Conservation (phyloP, 345 rosid genomes). For the Mallotus nudiflorus region DNA sequence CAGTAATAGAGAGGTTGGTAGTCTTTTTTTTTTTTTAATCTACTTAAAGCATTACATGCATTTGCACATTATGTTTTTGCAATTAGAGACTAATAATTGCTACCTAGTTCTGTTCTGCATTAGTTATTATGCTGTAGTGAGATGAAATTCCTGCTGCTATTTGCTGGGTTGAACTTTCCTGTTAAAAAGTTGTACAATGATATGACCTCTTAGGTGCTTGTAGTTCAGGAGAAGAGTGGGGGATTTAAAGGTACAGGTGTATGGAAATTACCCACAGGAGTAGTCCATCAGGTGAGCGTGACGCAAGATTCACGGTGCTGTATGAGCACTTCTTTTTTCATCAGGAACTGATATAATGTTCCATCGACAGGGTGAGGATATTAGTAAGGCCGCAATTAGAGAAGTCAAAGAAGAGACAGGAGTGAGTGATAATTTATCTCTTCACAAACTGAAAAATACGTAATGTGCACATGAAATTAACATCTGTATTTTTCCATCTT, state of each 20-base stretch:
- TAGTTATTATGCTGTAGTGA: too few relatives aligned
- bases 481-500: not conserved
- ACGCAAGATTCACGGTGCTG: not conserved
- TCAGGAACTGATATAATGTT: too few relatives aligned
- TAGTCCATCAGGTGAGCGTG: slow-evolving; percentile 54
- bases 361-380: slow-evolving; percentile 69
- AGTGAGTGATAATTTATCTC: slow-evolving; percentile 45
- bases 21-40: too few relatives aligned
- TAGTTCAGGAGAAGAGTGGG: slow-evolving; percentile 74
- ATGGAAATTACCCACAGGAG: slow-evolving; percentile 90
- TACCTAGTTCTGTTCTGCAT: too few relatives aligned
- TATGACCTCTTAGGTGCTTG: slow-evolving; percentile 56
- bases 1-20: slow-evolving; percentile 59
- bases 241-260: slow-evolving; percentile 49
- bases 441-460: not conserved
- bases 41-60: not conserved
- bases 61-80: too few relatives aligned
- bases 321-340: too few relatives aligned
- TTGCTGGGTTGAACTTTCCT: not conserved
- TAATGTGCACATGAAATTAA: slow-evolving; percentile 12
- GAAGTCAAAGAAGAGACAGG: slow-evolving; percentile 92
- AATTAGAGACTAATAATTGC: too few relatives aligned
- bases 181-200: too few relatives aligned
- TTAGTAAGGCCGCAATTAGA: slow-evolving; percentile 54
- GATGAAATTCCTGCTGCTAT: too few relatives aligned